A percentile compares a stretch with the other conserved stretches of the same genome.
Conservation (phyloP, 2,329 filamentous ascomycete genomes). For the Chaetomium globosum region DNA sequence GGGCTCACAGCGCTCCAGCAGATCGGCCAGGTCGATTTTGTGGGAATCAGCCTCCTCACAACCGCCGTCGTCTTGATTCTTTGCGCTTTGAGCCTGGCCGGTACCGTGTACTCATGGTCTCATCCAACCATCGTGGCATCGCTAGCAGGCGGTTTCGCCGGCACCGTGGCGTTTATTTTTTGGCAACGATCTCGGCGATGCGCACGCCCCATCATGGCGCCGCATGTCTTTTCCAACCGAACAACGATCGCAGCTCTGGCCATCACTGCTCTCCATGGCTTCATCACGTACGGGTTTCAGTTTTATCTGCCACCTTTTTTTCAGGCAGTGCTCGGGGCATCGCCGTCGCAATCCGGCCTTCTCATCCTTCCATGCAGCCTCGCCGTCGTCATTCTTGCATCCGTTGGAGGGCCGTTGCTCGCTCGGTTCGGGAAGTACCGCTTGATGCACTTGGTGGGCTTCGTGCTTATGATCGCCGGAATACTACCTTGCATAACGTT, state of each 20-base stretch:
- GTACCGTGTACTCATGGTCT: slow-evolving; percentile 30
- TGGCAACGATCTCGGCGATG: slow-evolving; percentile 34
- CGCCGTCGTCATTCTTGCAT: slow-evolving; percentile 35
- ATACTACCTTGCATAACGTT: slow-evolving; percentile 45
- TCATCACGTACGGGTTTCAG: slow-evolving; percentile 45
- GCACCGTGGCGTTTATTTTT: slow-evolving; percentile 30
- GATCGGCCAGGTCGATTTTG: slow-evolving; percentile 31
- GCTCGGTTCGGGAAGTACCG: slow-evolving; percentile 51
- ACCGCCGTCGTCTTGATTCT: slow-evolving; percentile 34
- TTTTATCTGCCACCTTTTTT: slow-evolving; percentile 53
- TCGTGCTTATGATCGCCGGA: slow-evolving; percentile 41
- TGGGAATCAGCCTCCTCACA: slow-evolving; percentile 33
- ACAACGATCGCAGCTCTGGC: slow-evolving; percentile 43
- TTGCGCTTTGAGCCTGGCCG: slow-evolving; percentile 32
- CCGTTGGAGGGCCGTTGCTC: slow-evolving; percentile 38
- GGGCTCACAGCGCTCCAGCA: slow-evolving; percentile 20
- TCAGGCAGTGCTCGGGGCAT: slow-evolving; percentile 44
- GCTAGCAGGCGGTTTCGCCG: slow-evolving; percentile 21
- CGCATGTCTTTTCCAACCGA: slow-evolving; percentile 50
- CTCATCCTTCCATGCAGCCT: slow-evolving; percentile 39
- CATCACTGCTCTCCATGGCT: slow-evolving; percentile 44
- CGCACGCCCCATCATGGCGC: slow-evolving; percentile 47
- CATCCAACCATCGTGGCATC: slow-evolving; percentile 25
- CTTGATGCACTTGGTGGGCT: slow-evolving; percentile 39
- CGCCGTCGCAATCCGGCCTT: slow-evolving; percentile 41